A percentile compares a stretch with the other conserved stretches of the same genome.
phyloP scores from a whole-genome alignment of 768 basidiomycete species.

The Fomitopsis serialis region DNA sequence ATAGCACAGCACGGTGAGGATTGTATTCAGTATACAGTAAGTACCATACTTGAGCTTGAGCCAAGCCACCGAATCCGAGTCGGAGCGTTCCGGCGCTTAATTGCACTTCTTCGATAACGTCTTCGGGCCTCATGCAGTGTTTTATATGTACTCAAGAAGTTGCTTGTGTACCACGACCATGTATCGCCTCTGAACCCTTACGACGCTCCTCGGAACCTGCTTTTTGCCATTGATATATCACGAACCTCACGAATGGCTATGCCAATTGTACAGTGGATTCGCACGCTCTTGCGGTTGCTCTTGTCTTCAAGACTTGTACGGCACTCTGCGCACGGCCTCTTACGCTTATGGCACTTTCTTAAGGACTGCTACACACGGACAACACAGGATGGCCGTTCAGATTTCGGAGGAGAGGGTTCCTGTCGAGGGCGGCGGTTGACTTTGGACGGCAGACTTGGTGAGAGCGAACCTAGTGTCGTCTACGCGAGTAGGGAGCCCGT shows the following conservation, averaged over 20 bases:
- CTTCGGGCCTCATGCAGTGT: too few species aligned
- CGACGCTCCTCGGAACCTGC: not conserved
- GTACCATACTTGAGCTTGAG: not conserved
- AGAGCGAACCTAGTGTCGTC: not conserved
- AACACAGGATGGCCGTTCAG: not conserved
- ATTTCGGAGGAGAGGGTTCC: not conserved
- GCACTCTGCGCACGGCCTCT: not conserved
- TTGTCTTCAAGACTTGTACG: not conserved
- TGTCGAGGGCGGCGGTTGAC: not conserved
- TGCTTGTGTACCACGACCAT: not conserved
- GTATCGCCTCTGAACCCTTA: not conserved
- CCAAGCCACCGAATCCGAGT: not conserved
- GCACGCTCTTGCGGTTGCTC: conserved; percentile 1
- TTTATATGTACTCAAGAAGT: too few species aligned
- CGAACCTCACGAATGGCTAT: conserved; percentile 1
- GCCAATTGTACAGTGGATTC: conserved; percentile 1
- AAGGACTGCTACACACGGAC: not conserved
- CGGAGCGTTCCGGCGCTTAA: not conserved
- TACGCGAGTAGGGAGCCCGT: conserved; percentile 12
- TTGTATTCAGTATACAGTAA: too few species aligned
- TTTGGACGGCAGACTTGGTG: too few species aligned
- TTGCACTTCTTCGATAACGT: not conserved
- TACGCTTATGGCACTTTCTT: conserved; percentile 5
- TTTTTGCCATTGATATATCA: not conserved
- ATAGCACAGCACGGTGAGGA: not conserved